Percentiles rank a stretch among this genome's conserved stretches.
phyloP scores from a whole-genome alignment of 257 asterid species.

The Solanum piurae region DNA sequence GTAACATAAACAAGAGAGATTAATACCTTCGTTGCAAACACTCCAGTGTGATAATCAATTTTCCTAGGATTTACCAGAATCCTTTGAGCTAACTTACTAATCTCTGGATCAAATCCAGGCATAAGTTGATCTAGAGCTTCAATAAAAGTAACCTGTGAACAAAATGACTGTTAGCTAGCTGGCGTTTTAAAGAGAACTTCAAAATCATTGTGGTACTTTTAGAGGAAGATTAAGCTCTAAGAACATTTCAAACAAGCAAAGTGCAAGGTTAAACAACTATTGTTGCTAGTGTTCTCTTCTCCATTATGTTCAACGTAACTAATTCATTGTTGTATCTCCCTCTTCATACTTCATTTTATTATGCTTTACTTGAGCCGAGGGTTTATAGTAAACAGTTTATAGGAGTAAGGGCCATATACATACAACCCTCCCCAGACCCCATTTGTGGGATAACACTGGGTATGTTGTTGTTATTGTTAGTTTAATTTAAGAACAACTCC shows the following conservation, averaged over 20 bases:
- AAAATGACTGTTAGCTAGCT: not conserved
- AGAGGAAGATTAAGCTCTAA: not conserved
- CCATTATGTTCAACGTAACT: not conserved
- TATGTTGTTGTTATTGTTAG: not conserved
- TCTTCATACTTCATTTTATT: not conserved
- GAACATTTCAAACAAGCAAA: not conserved
- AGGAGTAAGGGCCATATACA: not conserved
- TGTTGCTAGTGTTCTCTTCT: not conserved
- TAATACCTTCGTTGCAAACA: conserved; percentile 86
- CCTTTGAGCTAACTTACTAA: conserved; percentile 83
- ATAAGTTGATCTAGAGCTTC: conserved; percentile 91
- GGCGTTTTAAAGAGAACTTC: not conserved
- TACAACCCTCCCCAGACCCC: not conserved
- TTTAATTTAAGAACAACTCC: not conserved
- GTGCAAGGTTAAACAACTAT: not conserved
- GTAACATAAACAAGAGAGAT: not conserved
- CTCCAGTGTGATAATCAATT: conserved; percentile 78
- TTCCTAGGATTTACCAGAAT: conserved; percentile 80
- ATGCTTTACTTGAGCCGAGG: not conserved
- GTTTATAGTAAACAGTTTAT: not conserved
- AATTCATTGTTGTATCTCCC: not conserved
- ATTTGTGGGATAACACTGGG: not conserved
- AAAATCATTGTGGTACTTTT: not conserved
- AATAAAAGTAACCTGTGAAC: conserved; percentile 67
- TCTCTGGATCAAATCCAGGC: conserved; percentile 98